These are phyloP conservation scores for Citrus cavaleriei DNA, from an alignment of 345 rosid species.

Conservation along the genomic window DNA sequence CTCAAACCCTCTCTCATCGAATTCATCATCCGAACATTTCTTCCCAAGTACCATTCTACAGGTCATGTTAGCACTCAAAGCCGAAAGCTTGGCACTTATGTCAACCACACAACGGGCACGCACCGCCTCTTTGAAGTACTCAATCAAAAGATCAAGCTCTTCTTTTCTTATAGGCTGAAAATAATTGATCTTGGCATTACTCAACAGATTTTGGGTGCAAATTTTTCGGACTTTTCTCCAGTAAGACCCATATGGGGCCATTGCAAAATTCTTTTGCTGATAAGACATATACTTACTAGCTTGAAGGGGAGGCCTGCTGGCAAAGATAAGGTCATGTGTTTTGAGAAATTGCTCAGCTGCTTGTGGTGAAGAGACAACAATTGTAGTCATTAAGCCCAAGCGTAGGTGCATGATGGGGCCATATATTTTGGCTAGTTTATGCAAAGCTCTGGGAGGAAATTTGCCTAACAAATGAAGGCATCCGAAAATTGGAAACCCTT, in stretches of 20 bases:
- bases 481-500: neutral
- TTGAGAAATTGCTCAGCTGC: conserved; percentile 34
- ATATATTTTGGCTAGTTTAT: conserved; percentile 6
- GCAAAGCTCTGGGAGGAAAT: neutral
- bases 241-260: conserved; percentile 25
- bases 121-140: neutral
- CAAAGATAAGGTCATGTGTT: conserved; percentile 29
- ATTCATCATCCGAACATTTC: conserved; percentile 24
- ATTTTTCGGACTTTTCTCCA: conserved; percentile 28
- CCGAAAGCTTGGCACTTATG: neutral
- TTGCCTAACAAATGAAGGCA: neutral
- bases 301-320: neutral
- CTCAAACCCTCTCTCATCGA: conserved; percentile 17
- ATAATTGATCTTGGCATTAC: conserved; percentile 7
- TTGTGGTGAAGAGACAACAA: conserved; percentile 26
- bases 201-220: neutral
- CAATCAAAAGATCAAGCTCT: neutral
- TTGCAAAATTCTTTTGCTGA: conserved; percentile 8
- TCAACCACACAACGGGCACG: neutral
- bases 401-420: conserved; percentile 34
- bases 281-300: conserved; percentile 18
- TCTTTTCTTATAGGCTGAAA: conserved; percentile 11
- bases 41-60: conserved; percentile 19
- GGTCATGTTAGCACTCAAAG: conserved; percentile 25
- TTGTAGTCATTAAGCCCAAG: neutral